These are phyloP conservation scores for Fonsecaea monophora DNA, from an alignment of 2,329 filamentous ascomycete genomes.

Conservation along the genomic window DNA sequence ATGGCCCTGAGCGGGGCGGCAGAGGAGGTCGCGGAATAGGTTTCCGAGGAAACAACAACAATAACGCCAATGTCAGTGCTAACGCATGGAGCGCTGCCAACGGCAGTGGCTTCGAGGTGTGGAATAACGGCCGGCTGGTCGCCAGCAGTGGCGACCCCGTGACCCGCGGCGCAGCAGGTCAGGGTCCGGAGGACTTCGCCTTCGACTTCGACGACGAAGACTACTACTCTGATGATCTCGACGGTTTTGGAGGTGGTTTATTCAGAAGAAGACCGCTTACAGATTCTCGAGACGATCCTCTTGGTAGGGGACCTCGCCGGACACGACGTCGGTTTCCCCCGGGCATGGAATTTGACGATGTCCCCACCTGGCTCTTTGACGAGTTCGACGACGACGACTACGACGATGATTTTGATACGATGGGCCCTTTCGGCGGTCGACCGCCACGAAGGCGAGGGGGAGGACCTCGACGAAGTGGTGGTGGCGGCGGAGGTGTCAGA, in stretches of 20 bases:
- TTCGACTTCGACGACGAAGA: not conserved
- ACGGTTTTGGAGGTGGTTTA: not conserved
- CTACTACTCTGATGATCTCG: not conserved
- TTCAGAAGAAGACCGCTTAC: not conserved
- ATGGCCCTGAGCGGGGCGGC: not conserved
- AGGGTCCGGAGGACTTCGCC: not conserved
- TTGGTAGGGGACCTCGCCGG: not conserved
- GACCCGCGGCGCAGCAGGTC: not conserved
- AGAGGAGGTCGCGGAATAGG: not conserved
- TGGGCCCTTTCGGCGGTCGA: not conserved
- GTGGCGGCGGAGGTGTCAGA: not conserved
- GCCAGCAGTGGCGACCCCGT: not conserved
- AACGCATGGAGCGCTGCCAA: not conserved
- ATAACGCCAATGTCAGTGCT: not conserved
- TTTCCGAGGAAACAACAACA: not conserved
- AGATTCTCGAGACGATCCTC: not conserved
- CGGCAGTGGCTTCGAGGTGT: slow-evolving; percentile 1
- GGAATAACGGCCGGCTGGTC: slow-evolving; percentile 7
- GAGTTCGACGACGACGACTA: not conserved
- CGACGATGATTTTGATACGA: not conserved
- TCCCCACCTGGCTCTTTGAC: not conserved
- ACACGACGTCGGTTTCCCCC: not conserved
- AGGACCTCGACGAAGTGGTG: not conserved
- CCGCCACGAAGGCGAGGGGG: not conserved
- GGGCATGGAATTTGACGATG: not conserved